A percentile compares a stretch with the other conserved stretches of the same genome.
Conservation (phyloP, 257 asterid genomes). For the Nemophila menziesii region DNA sequence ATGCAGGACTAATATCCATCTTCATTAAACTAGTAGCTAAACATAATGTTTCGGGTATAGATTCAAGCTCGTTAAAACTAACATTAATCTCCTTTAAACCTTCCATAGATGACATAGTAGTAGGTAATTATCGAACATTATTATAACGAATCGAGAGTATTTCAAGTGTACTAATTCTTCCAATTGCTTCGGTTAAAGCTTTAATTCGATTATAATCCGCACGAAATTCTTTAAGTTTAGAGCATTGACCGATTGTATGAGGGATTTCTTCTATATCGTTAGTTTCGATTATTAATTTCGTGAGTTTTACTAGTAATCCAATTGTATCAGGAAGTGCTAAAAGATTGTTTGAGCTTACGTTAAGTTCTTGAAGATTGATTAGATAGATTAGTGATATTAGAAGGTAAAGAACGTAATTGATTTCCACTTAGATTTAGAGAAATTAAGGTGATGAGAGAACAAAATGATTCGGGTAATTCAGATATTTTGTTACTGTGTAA, state of each 20-base stretch:
- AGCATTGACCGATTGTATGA: conserved; percentile 62
- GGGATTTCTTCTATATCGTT: too few relatives aligned
- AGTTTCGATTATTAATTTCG: too few relatives aligned
- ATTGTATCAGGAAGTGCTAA: conserved; percentile 52
- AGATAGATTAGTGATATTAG: conserved; percentile 38
- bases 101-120: conserved; percentile 59
- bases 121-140: conserved; percentile 59
- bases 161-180: conserved; percentile 55
- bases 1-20: too few relatives aligned
- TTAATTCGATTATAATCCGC: conserved; percentile 70
- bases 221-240: conserved; percentile 49
- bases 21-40: conserved; percentile 66
- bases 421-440: conserved; percentile 56
- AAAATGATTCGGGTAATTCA: conserved; percentile 57
- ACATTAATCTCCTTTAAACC: conserved; percentile 58
- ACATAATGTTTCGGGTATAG: conserved; percentile 83
- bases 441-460: conserved; percentile 63
- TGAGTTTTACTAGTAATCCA: conserved; percentile 62
- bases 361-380: conserved; percentile 55
- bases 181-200: conserved; percentile 87
- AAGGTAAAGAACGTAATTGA: conserved; percentile 50
- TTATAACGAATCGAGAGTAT: conserved; percentile 59
- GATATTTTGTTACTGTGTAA: conserved; percentile 41
- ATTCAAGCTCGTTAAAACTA: conserved; percentile 77
- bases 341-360: conserved; percentile 73